A percentile compares a stretch with the other conserved stretches of the same genome.
phyloP scores from a whole-genome alignment of 2,329 filamentous ascomycete genomes.

The Fusarium sulawesiense region DNA sequence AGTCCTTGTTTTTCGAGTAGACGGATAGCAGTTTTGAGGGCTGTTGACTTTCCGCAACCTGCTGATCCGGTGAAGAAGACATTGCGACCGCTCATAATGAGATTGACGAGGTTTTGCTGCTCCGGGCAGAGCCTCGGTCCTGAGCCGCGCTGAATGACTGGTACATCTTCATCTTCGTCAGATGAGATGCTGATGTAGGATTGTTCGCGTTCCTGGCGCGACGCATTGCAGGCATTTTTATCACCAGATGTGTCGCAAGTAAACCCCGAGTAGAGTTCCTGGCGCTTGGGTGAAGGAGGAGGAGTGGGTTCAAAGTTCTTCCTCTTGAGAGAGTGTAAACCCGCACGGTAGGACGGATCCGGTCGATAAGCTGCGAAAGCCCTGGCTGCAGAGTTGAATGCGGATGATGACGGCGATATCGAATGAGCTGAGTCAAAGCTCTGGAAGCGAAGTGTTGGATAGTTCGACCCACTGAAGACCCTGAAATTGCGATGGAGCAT shows the following conservation, averaged over 20 bases:
- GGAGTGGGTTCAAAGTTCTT: not conserved
- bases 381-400: not conserved
- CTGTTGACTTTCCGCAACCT: constrained; percentile 54
- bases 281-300: not conserved
- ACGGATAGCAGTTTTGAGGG: constrained; percentile 38
- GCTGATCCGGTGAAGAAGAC: constrained; percentile 75
- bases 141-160: no score
- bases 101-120: constrained; percentile 49
- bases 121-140: constrained; percentile 25
- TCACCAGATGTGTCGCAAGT: no score
- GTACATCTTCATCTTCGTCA: no score
- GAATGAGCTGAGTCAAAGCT: not conserved
- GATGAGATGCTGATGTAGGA: not conserved
- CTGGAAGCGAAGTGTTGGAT: not conserved
- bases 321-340: not conserved
- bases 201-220: not conserved
- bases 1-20: constrained; percentile 12
- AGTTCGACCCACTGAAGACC: not conserved
- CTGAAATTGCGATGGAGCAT: not conserved
- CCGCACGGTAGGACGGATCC: not conserved
- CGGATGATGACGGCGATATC: no score
- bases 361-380: not conserved
- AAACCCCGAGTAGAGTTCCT: not conserved
- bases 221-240: no score
- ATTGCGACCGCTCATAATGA: constrained; percentile 64